Evolutionary conservation across 192 early-diverging fungal species (phyloP), one percentile per base, ranked within the genome.

Genomic region (Podila minutissima): DNA sequence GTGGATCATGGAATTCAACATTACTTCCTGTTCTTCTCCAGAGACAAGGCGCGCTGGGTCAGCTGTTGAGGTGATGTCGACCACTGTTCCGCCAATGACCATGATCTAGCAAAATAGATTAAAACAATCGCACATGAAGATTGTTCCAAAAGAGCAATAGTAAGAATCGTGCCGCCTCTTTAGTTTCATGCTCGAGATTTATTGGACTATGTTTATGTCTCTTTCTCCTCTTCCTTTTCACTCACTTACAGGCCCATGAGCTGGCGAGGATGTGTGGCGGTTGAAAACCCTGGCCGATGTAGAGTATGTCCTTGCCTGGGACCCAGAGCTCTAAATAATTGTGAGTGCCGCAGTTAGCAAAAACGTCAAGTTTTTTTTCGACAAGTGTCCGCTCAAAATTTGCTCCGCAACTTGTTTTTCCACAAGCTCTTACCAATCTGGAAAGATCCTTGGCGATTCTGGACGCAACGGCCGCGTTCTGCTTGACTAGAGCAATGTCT

Each of bases 401-500:
- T 46, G 20, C 26, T 59, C 35, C 41, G 29, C 5, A 20, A 2
- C 1, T 70, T 32, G 5, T 28, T 29, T 29, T 31, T 17, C 24
- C 5, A 19, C 5, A 7, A 1, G 7, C 28, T 20, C 26, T 35
- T 72, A 75, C 70, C 64, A 86, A 38, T 3, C 67, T 53, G 1
- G 86, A 71, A 4, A 94, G 72, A 51, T 75, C 72, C 5, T 82
- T 86, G 19, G 96, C 94, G 63, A 99, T 96, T 64, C 88, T 88
- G 55, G 91, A 90, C 8, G 95, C 97, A 51, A 97, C 83, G 10
- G 69, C 69, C 7, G 96, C 97, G 74, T 99, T 99, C 73, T 98
- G 95, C 81, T 95, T 96, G 37, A 99, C 90, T 10, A 99, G 82
- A 0, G 94, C 93, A 74, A 98, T 94, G 78, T 99, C 92, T 93